Conservation (phyloP, 768 basidiomycete species). For the Mycena venus region DNA sequence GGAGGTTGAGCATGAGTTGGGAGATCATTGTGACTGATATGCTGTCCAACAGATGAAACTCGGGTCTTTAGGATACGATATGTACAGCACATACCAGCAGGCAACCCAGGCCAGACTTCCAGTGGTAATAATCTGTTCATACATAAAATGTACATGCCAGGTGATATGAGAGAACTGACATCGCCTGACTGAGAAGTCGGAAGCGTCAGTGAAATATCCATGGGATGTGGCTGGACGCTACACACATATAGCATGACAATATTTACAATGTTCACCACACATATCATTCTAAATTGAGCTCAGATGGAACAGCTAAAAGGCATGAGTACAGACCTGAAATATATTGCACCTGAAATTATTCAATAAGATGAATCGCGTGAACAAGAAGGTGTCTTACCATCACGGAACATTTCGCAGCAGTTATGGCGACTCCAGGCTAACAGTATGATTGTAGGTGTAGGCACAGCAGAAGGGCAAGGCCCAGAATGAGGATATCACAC, state of each 20-base stretch:
- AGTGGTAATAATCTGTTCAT: slow-evolving; percentile 2
- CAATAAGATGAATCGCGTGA: not conserved
- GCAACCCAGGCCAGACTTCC: slow-evolving; percentile 4
- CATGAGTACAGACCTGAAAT: not conserved
- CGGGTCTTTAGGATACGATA: not conserved
- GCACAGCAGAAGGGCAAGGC: not conserved
- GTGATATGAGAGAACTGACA: not conserved
- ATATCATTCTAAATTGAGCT: not conserved
- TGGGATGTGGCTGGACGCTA: not conserved
- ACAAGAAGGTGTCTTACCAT: not conserved
- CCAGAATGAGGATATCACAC: slow-evolving; percentile 6
- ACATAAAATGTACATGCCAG: not conserved
- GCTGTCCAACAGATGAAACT: not conserved
- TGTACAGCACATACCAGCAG: not conserved
- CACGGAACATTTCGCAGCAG: slow-evolving; percentile 1
- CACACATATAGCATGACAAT: not conserved
- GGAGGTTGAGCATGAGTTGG: slow-evolving; percentile 21
- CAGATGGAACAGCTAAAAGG: not conserved
- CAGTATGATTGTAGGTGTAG: not conserved
- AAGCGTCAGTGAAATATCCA: not conserved
- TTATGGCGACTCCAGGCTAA: not conserved
- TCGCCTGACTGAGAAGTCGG: not conserved
- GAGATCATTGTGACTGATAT: slow-evolving; percentile 16
- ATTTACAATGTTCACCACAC: not conserved
- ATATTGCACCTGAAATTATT: not conserved